These are phyloP conservation scores for Mycena maculata DNA, from an alignment of 768 basidiomycete species.

Conservation along the genomic window DNA sequence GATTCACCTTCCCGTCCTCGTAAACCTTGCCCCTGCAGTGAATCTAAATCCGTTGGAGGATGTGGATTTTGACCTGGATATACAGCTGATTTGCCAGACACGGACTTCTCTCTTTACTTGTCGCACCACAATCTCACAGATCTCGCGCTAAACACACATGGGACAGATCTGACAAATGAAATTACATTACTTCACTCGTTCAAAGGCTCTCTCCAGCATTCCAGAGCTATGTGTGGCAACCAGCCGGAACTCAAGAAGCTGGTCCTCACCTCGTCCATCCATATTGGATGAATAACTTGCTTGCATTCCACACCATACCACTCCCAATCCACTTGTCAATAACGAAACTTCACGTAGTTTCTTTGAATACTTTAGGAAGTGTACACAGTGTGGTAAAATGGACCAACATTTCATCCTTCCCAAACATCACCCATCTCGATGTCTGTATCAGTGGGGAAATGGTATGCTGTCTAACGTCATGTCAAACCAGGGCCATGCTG, in stretches of 20 bases:
- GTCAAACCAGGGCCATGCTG: no score
- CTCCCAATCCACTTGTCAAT: background rate
- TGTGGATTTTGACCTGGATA: background rate
- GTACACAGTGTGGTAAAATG: background rate
- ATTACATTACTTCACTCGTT: conserved; percentile 12
- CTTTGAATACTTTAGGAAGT: background rate
- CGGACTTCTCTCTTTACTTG: conserved; percentile 12
- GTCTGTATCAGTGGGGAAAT: background rate
- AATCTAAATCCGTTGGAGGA: background rate
- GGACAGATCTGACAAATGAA: background rate
- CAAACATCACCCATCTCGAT: conserved; percentile 9
- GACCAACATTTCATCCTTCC: background rate
- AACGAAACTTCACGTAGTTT: background rate
- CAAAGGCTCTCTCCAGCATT: conserved; percentile 14
- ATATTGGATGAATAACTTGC: background rate
- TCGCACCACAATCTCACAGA: conserved; percentile 4
- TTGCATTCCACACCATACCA: background rate
- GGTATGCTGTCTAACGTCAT: background rate
- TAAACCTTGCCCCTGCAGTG: background rate
- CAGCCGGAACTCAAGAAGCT: background rate
- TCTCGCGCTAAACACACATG: background rate
- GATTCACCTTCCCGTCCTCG: background rate
- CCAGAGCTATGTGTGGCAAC: background rate
- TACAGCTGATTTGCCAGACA: background rate
- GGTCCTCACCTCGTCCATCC: background rate